These are phyloP conservation scores for Graphiopsis chlorocephala DNA, from an alignment of 2,329 filamentous ascomycete species.

Conservation along the genomic window DNA sequence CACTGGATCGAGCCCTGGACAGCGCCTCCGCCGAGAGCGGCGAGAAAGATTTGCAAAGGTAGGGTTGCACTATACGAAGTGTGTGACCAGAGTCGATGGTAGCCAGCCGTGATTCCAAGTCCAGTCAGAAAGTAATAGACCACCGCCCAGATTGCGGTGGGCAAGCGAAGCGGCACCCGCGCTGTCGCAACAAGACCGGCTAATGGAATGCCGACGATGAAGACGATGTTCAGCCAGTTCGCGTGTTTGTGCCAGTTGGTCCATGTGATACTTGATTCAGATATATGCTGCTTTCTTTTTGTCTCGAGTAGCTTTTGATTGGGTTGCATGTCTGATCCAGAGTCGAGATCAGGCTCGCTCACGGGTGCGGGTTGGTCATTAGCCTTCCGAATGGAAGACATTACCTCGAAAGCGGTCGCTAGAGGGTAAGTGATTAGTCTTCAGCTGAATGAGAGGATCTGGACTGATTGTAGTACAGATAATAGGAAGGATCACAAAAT, in stretches of 20 bases:
- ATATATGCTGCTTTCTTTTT: conserved; percentile 73
- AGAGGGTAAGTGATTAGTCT: not conserved
- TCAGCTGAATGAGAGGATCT: not conserved
- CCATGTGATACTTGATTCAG: conserved; percentile 71
- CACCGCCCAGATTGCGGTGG: conserved; percentile 69
- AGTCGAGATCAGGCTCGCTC: not conserved
- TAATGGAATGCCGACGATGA: conserved; percentile 73
- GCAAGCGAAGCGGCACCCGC: conserved; percentile 68
- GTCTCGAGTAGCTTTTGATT: not conserved
- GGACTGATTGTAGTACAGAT: not conserved
- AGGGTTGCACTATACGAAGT: conserved; percentile 71
- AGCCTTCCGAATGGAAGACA: not conserved
- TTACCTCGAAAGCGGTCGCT: not conserved
- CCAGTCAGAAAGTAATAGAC: conserved; percentile 73
- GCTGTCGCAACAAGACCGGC: conserved; percentile 68
- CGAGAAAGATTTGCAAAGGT: conserved; percentile 74
- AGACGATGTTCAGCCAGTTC: conserved; percentile 81
- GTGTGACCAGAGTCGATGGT: conserved; percentile 80
- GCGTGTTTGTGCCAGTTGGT: conserved; percentile 83
- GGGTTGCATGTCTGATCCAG: not conserved
- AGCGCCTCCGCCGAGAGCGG: conserved; percentile 72
- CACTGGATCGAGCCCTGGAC: conserved; percentile 79
- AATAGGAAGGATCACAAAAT: not conserved
- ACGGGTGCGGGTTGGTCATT: not conserved
- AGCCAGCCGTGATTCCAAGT: conserved; percentile 45